phyloP scores from a whole-genome alignment of 306 rosid species.

The Gastrolobium villosum region DNA sequence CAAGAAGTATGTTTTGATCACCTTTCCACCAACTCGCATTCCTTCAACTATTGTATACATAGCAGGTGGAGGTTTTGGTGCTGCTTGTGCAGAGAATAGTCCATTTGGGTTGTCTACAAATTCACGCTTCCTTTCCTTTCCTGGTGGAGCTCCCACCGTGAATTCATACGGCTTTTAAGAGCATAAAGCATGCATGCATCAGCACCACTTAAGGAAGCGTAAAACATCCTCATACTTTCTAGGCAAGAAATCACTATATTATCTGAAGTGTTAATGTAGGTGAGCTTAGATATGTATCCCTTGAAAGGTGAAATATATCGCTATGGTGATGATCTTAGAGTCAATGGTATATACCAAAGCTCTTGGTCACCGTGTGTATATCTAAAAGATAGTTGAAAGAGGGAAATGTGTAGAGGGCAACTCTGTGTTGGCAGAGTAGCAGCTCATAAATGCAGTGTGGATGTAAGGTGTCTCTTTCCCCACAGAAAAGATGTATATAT shows the following conservation, averaged over 20 bases:
- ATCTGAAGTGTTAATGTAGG: too few species aligned
- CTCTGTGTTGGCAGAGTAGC: too few species aligned
- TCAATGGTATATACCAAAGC: too few species aligned
- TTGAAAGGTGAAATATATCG: too few species aligned
- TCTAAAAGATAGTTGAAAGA: too few species aligned
- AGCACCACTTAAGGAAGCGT: conserved; percentile 19
- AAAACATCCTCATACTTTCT: conserved; percentile 25
- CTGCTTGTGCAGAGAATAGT: conserved; percentile 95
- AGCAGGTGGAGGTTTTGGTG: conserved; percentile 94
- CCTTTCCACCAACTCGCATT: conserved; percentile 96
- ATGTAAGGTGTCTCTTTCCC: too few species aligned
- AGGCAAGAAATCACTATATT: background rate
- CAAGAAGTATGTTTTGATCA: conserved; percentile 34
- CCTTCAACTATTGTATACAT: conserved; percentile 83
- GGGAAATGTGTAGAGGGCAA: too few species aligned
- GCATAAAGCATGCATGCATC: conserved; percentile 43
- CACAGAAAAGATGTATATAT: too few species aligned
- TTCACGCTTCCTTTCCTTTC: conserved; percentile 95
- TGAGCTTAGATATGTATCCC: too few species aligned
- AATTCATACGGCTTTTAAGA: conserved; percentile 82
- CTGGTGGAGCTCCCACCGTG: conserved; percentile 88
- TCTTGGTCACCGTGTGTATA: too few species aligned
- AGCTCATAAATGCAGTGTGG: too few species aligned
- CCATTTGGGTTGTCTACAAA: conserved; percentile 94
- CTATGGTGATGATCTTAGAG: too few species aligned